Base-by-base conservation (phyloP, 768 basidiomycete species). In the Austroboletus eburneus region DNA sequence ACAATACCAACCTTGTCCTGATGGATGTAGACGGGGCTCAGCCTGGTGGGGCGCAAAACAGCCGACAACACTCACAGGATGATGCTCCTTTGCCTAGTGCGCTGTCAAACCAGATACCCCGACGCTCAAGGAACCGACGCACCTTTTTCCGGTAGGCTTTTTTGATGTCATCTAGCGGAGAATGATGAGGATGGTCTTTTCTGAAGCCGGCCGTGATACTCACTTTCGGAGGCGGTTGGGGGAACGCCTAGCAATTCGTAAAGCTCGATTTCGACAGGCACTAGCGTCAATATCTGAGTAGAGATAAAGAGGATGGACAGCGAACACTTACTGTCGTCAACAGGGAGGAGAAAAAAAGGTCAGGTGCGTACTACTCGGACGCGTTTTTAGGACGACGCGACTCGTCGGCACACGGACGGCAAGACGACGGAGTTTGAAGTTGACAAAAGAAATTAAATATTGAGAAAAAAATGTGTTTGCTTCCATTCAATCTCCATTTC, bases 61-160 rank as follows among this genome's bases (percentile, higher is more conserved):
- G 57, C 18, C 20, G 17, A 34, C n/a, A 35, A 9, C 18, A 52
- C 81, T 61, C 67, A 91, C 89, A 36, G 91, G 91, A 64, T 93
- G 91, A 54, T 89, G 85, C 61, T 89, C 80, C 62, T 85, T 91
- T 25, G 91, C 91, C 87, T 92, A 58, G 4, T 43, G 48, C 44
- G 49, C n/a, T 24, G 23, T 63, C 29, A 65, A 49, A 46, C 53
- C 35, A 54, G 18, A 9, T 10, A 34, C 22, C 21, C 13, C 21
- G 9, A 38, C 16, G 49, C 42, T 33, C 43, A 52, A 45, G 39
- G 29, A 29, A 46, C 25, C 27, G n/a, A 64, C 58, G 56, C 70
- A 90, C 91, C 82, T 93, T 94, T 72, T 80, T 87, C 64, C 87
- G 85, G 64, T 97, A 97, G 14, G 93, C 93, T 62, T 88, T 90